Percentiles rank a stretch among this genome's conserved stretches.
phyloP scores from a whole-genome alignment of 768 basidiomycete species.

The Holtermanniella nyarrowii region DNA sequence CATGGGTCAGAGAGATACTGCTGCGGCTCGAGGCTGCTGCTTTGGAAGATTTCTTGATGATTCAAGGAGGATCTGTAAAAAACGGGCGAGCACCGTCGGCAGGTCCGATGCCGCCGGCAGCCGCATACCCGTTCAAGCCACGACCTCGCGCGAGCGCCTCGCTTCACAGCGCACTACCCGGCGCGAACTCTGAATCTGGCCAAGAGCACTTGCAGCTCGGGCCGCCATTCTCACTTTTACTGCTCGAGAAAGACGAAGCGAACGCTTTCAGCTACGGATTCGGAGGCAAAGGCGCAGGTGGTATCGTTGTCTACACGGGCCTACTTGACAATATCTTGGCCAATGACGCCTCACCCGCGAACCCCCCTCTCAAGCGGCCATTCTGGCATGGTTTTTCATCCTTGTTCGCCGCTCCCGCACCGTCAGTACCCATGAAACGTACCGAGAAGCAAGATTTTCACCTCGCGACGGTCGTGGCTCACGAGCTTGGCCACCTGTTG shows the following conservation, averaged over 20 bases:
- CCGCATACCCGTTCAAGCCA: slow-evolving; percentile 69
- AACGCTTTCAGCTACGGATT: slow-evolving; percentile 98
- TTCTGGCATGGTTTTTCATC: no score
- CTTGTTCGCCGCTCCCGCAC: slow-evolving; percentile 9
- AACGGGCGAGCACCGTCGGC: slow-evolving; percentile 53
- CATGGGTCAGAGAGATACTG: slow-evolving; percentile 73
- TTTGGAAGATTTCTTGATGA: slow-evolving; percentile 44
- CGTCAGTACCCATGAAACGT: slow-evolving; percentile 47
- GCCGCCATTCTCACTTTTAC: slow-evolving; percentile 76
- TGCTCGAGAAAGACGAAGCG: slow-evolving; percentile 75
- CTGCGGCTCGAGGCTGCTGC: slow-evolving; percentile 66
- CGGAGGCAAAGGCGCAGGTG: slow-evolving; percentile 72
- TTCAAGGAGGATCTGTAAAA: no score
- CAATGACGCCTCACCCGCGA: slow-evolving; percentile 15
- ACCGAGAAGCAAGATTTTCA: slow-evolving; percentile 75
- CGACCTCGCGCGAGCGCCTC: slow-evolving; percentile 67
- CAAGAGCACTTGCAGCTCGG: slow-evolving; percentile 47
- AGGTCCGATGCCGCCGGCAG: slow-evolving; percentile 58
- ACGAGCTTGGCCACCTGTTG: slow-evolving; percentile 85
- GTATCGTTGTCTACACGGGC: slow-evolving; percentile 88
- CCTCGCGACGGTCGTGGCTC: slow-evolving; percentile 80
- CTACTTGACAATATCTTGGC: slow-evolving; percentile 77
- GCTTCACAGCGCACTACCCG: slow-evolving; percentile 46
- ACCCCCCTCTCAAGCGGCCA: no score
- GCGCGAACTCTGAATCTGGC: slow-evolving; percentile 21